A percentile compares a stretch with the other conserved stretches of the same genome.
These are phyloP conservation scores for Actinomortierella wolfii DNA, from an alignment of 371 early-diverging fungal genomes.

Conservation along the genomic window DNA sequence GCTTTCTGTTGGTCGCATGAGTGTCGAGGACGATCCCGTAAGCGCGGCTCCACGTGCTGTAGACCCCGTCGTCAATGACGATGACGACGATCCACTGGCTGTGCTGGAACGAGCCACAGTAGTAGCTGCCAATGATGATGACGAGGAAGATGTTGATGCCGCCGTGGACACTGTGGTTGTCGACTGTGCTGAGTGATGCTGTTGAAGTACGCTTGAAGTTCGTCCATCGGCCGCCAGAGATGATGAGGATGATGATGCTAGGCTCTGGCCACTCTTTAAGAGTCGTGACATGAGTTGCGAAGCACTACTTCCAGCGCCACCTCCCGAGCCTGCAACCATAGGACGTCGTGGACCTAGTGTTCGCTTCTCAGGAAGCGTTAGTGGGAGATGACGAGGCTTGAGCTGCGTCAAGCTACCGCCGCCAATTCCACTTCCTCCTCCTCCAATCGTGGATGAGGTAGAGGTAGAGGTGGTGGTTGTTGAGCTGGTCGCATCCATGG, in stretches of 20 bases:
- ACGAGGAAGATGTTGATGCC: neutral
- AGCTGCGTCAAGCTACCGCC: neutral
- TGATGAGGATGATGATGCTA: neutral
- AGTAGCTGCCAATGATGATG: neutral
- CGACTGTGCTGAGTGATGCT: neutral
- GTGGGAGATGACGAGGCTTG: neutral
- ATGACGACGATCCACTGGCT: neutral
- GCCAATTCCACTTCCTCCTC: neutral
- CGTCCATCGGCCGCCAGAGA: neutral
- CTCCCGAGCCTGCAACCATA: neutral
- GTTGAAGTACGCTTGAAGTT: neutral
- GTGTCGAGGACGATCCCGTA: neutral
- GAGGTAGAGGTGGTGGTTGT: neutral
- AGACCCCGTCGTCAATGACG: neutral
- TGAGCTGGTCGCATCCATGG: neutral
- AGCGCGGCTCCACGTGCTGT: neutral
- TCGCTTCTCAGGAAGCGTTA: conserved; percentile 24
- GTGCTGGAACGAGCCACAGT: neutral
- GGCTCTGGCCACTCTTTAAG: conserved; percentile 3
- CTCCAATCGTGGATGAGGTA: neutral
- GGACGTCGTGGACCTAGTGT: conserved; percentile 16
- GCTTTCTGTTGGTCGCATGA: conserved; percentile 9
- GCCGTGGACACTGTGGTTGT: neutral
- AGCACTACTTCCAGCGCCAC: neutral
- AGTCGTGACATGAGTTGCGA: conserved; percentile 10